Percentiles rank a stretch among this genome's conserved stretches.
These are phyloP conservation scores for Pseudozyma tsukubaensis DNA, from an alignment of 1,284 basidiomycete species.

Conservation along the genomic window DNA sequence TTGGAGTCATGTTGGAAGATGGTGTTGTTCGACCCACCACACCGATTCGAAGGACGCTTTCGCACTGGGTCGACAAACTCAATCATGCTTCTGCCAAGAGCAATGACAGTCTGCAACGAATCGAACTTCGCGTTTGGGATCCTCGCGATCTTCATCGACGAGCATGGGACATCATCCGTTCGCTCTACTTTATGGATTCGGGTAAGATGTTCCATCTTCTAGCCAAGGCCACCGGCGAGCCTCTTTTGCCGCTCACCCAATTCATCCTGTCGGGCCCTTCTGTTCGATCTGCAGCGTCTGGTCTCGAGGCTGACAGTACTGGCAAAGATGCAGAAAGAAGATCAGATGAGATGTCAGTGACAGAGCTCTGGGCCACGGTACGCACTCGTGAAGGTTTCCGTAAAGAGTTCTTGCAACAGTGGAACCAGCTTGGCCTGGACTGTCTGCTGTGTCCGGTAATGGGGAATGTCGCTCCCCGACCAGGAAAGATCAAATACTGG, in stretches of 20 bases:
- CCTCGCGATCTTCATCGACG: slow-evolving; percentile 32
- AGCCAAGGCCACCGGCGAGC: slow-evolving; percentile 41
- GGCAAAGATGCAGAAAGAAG: background rate
- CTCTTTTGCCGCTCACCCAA: slow-evolving; percentile 44
- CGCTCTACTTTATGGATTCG: slow-evolving; percentile 54
- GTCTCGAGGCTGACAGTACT: slow-evolving; percentile 12
- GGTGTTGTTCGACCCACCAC: slow-evolving; percentile 36
- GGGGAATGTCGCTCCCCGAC: slow-evolving; percentile 37
- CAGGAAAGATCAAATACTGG: slow-evolving; percentile 46
- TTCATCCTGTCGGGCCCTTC: slow-evolving; percentile 41
- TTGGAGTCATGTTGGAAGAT: slow-evolving; percentile 44
- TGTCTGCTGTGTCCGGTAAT: slow-evolving; percentile 45
- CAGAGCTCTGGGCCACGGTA: slow-evolving; percentile 25
- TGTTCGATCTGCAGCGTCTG: slow-evolving; percentile 15
- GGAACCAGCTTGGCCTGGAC: slow-evolving; percentile 42
- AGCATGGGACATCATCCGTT: slow-evolving; percentile 49
- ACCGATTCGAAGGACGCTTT: slow-evolving; percentile 28
- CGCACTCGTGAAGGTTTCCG: slow-evolving; percentile 31
- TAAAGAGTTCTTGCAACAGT: slow-evolving; percentile 21
- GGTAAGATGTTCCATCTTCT: slow-evolving; percentile 42
- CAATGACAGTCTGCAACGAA: slow-evolving; percentile 1
- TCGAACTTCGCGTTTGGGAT: slow-evolving; percentile 29
- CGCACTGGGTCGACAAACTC: slow-evolving; percentile 32
- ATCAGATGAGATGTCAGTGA: slow-evolving; percentile 29
- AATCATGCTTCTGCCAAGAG: background rate